Evolutionary conservation across 805 yeast genomes (phyloP).

Genomic region (Yamadazyma sp.): DNA sequence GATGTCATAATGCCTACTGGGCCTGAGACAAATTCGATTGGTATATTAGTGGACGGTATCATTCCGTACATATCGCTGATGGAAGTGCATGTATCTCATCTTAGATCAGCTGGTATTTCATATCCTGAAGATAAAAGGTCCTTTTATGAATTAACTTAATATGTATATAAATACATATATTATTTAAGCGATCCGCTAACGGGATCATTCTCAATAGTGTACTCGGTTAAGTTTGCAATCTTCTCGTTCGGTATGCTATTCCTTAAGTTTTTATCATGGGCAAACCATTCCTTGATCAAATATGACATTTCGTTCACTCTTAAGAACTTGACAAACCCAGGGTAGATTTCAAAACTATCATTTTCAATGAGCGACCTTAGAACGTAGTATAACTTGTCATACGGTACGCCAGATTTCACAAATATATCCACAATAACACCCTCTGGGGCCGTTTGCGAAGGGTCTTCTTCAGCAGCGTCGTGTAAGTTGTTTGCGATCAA

Average conservation of each 20-base stretch:
- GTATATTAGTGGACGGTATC: constrained; percentile 65
- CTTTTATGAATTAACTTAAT: constrained; percentile 42
- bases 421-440: constrained; percentile 66
- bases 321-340: constrained; percentile 41
- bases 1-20: constrained; percentile 77
- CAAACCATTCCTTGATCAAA: constrained; percentile 67
- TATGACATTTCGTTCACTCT: constrained; percentile 57
- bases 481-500: constrained; percentile 57
- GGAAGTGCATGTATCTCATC: constrained; percentile 11
- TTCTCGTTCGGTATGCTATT: constrained; percentile 52
- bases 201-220: constrained; percentile 58
- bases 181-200: constrained; percentile 30
- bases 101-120: constrained; percentile 4
- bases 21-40: constrained; percentile 56
- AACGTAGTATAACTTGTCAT: constrained; percentile 63
- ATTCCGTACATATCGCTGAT: constrained; percentile 31
- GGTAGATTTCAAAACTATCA: constrained; percentile 50
- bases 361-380: constrained; percentile 64
- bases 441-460: constrained; percentile 38
- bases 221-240: constrained; percentile 45
- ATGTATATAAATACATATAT: constrained; percentile 9
- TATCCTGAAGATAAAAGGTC: constrained; percentile 40
- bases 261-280: constrained; percentile 60
- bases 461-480: constrained; percentile 34
- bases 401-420: constrained; percentile 60